Evolutionary conservation across 2,329 filamentous ascomycete species (phyloP).

Genomic region (Aspergillus sp.): DNA sequence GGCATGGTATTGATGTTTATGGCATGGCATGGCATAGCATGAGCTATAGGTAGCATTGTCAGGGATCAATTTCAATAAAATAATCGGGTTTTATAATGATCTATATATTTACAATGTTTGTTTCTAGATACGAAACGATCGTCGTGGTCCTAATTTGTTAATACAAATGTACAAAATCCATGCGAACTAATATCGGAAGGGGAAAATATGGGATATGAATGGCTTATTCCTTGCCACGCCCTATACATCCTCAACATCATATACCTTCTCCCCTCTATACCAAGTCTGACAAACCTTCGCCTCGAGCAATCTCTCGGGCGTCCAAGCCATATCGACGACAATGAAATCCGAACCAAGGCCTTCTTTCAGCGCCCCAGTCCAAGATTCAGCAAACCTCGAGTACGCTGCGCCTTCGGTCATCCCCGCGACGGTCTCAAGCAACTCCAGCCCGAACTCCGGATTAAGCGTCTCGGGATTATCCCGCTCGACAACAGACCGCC

Average conservation of each 20-base stretch:
- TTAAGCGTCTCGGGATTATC: constrained; percentile 39
- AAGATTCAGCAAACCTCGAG: constrained; percentile 44
- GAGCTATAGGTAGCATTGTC: background rate
- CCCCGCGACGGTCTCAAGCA: constrained; percentile 44
- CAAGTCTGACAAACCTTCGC: constrained; percentile 44
- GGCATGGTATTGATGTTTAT: background rate
- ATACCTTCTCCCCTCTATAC: constrained; percentile 40
- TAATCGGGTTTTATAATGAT: background rate
- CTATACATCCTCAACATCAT: background rate
- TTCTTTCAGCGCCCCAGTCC: constrained; percentile 36
- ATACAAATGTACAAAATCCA: background rate
- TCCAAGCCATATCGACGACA: constrained; percentile 44
- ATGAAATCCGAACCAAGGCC: constrained; percentile 47
- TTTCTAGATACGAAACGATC: background rate
- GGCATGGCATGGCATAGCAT: constrained; percentile 3
- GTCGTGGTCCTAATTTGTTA: background rate
- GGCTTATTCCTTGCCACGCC: background rate
- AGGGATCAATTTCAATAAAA: background rate
- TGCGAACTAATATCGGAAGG: background rate
- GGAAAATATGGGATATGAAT: background rate
- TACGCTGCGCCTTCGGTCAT: constrained; percentile 48
- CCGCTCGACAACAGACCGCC: constrained; percentile 44
- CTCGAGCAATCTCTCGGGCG: constrained; percentile 37
- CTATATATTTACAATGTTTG: background rate
- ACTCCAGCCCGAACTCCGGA: constrained; percentile 40